These are phyloP conservation scores for Cutaneotrichosporon sp. DNA, from an alignment of 1,284 basidiomycete genomes.

Conservation along the genomic window DNA sequence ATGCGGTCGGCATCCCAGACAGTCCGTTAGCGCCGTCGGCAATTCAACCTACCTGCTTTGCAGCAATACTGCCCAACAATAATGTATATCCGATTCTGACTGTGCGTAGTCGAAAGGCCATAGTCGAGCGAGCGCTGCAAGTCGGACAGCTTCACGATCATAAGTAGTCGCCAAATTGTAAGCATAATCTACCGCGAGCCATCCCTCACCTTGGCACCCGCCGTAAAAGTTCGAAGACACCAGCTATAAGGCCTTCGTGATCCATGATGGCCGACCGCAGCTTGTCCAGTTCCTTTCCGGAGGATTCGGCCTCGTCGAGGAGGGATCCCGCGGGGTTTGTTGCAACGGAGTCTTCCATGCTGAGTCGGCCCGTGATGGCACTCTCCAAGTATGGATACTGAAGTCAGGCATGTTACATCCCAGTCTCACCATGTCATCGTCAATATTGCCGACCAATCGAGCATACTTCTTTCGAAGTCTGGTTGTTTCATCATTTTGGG, in stretches of 20 bases:
- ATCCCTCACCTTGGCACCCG: conserved; percentile 64
- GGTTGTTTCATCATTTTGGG: conserved; percentile 59
- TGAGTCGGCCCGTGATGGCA: conserved; percentile 65
- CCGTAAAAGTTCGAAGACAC: conserved; percentile 77
- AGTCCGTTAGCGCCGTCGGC: conserved; percentile 47
- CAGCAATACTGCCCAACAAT: conserved; percentile 89
- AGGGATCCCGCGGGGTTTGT: conserved; percentile 58
- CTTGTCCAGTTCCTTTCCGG: conserved; percentile 67
- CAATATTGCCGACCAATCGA: conserved; percentile 80
- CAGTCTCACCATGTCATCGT: conserved; percentile 66
- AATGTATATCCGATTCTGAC: conserved; percentile 75
- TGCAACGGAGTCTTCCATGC: conserved; percentile 31
- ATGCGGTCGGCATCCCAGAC: conserved; percentile 72
- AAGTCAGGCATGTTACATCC: background rate
- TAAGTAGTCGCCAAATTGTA: conserved; percentile 37
- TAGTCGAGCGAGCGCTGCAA: conserved; percentile 60
- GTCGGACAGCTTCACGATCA: conserved; percentile 53
- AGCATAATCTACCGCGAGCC: background rate
- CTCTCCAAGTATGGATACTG: conserved; percentile 64
- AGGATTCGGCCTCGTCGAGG: conserved; percentile 62
- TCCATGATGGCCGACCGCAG: conserved; percentile 61
- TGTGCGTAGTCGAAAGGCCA: conserved; percentile 55
- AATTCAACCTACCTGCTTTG: conserved; percentile 26
- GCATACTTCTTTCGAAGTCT: conserved; percentile 76
- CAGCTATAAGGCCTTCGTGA: conserved; percentile 70